phyloP scores from a whole-genome alignment of 805 yeast genomes.

The Brettanomyces anomalus region DNA sequence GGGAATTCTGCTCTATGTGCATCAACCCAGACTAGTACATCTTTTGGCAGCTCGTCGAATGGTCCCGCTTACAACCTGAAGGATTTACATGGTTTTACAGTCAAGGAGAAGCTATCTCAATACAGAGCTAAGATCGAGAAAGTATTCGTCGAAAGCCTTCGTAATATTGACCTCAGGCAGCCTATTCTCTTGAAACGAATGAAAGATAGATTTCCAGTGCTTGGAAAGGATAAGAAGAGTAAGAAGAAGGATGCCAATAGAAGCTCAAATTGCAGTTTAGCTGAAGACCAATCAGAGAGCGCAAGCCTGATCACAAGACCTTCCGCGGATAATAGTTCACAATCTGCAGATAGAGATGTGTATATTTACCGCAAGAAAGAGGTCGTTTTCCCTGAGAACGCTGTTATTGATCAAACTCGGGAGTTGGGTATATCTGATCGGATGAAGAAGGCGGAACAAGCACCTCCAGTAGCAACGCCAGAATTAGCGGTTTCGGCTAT shows the following conservation, averaged over 20 bases:
- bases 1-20: too few relatives aligned
- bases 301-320: background rate
- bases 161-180: background rate
- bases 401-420: too few relatives aligned
- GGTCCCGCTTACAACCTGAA: background rate
- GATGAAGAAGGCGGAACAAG: too few relatives aligned
- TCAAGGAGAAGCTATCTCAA: background rate
- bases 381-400: background rate
- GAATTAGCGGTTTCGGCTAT: background rate
- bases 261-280: too few relatives aligned
- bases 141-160: background rate
- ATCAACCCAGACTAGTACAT: too few relatives aligned
- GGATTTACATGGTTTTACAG: background rate
- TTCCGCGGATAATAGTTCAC: background rate
- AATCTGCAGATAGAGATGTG: background rate
- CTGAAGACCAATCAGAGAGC: too few relatives aligned
- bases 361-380: constrained; percentile 1
- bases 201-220: background rate
- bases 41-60: too few relatives aligned
- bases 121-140: background rate
- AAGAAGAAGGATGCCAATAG: too few relatives aligned
- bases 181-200: background rate
- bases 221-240: background rate
- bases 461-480: too few relatives aligned
- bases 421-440: too few relatives aligned